Base-by-base conservation (phyloP, 305 asterid genomes). In the Solanum hybrid region DNA sequence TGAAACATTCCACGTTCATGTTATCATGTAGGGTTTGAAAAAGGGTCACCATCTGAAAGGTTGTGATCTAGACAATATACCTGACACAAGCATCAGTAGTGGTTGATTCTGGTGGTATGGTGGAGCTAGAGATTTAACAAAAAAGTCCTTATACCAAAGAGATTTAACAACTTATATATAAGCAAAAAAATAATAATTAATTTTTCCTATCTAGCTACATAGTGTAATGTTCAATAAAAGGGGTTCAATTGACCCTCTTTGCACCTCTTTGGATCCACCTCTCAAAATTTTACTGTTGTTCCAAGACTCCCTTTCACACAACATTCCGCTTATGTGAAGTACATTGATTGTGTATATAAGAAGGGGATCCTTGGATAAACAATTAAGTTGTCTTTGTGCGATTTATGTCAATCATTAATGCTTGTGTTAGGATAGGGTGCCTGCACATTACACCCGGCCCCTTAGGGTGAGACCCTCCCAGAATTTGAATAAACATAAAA, bases 221-320 rank as follows among this genome's bases (percentile, higher is more conserved):
- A 69, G 2, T 24, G 9, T 69, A 0, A 11, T 24, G 13, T 69
- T 69, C 2, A 9, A n/a, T 2, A 10, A n/a, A 10, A 0, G 16
- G 16, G 16, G 16, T 66, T 66, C 31, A n/a, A n/a, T 22, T n/a
- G 13, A 0, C 29, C 31, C 3, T 60, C 71, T 2, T 20, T 60
- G 10, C 71, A 60, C 71, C 71, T 29, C 31, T 29, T 29, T 29
- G 31, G 31, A 29, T 29, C 31, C 69, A 56, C 71, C 71, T 64
- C 9, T 69, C 1, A 3, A 72, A 72, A 8, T 1, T 32, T 76
- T 31, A 35, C 2, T 3, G 31, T 35, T 34, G 5, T 10, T 10
- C 17, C 46, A 78, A 34, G 1, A 22, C 27, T 20, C 0, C 20
- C 42, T 10, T 78, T 78, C 4, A 20, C 5, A 76, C 4, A 6